Conservation (phyloP, 78 protist genomes). For the Chrysochromulina parva region DNA sequence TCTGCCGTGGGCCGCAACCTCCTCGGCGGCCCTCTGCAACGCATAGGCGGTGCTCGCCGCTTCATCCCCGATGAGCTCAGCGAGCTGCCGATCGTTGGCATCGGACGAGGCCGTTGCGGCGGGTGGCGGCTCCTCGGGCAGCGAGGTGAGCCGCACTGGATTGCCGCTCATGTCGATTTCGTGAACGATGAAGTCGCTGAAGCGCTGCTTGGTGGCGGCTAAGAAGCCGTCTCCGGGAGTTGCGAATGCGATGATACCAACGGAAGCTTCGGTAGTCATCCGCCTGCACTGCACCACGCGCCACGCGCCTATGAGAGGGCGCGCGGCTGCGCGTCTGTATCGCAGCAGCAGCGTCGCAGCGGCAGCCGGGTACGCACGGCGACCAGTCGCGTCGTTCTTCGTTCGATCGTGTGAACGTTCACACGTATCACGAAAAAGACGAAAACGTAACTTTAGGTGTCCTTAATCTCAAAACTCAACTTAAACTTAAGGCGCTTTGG, state of each 20-base stretch:
- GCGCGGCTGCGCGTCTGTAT: too few species aligned
- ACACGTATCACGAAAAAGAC: too few species aligned
- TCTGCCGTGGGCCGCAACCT: not conserved
- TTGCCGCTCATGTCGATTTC: not conserved
- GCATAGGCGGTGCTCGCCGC: not conserved
- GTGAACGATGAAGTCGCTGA: not conserved
- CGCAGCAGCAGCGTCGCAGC: too few species aligned
- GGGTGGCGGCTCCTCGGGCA: not conserved
- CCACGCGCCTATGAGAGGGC: too few species aligned
- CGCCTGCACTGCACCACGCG: too few species aligned
- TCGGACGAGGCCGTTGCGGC: not conserved
- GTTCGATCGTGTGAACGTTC: too few species aligned
- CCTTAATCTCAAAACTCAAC: too few species aligned
- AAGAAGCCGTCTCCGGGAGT: not conserved
- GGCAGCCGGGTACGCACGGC: too few species aligned
- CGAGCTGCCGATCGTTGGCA: not conserved
- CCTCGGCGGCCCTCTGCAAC: not conserved
- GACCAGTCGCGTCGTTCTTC: too few species aligned
- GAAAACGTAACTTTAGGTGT: too few species aligned
- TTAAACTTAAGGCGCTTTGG: too few species aligned
- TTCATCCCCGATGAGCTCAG: not conserved
- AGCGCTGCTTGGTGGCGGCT: constrained; percentile 6
- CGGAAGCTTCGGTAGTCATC: not conserved
- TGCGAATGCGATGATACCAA: not conserved
- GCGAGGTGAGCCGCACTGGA: not conserved